Evolutionary conservation across 176 grass and related monocot species (phyloP).

Genomic region (Urochloa ruziziensis): DNA sequence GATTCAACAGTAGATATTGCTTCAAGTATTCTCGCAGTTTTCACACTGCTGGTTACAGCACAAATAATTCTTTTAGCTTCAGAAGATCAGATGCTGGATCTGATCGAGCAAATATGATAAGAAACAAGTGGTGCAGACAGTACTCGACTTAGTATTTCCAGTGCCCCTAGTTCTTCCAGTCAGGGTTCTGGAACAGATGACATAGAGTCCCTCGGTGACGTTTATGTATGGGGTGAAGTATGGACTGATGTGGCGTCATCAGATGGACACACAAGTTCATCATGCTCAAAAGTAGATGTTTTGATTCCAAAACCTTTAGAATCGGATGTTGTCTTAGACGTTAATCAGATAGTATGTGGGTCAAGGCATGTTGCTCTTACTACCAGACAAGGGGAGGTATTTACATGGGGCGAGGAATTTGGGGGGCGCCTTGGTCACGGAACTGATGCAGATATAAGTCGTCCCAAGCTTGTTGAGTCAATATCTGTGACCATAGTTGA

Average conservation of each 20-base stretch:
- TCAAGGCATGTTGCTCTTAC: conserved; percentile 78
- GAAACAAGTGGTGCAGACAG: conserved; percentile 63
- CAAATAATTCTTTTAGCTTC: conserved; percentile 48
- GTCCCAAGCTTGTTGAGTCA: conserved; percentile 82
- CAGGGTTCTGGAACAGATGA: conserved; percentile 79
- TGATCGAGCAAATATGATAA: conserved; percentile 84
- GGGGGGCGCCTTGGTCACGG: conserved; percentile 76
- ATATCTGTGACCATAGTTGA: conserved; percentile 76
- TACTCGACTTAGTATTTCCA: conserved; percentile 86
- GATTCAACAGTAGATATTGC: conserved; percentile 54
- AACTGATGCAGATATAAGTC: conserved; percentile 58
- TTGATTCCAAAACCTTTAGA: conserved; percentile 84
- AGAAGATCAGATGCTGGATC: conserved; percentile 71
- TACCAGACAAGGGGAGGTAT: conserved; percentile 89
- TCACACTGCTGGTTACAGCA: conserved; percentile 30
- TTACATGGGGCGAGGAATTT: conserved; percentile 90
- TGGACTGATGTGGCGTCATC: conserved; percentile 61
- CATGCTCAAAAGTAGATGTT: conserved; percentile 61
- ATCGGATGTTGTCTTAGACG: conserved; percentile 93
- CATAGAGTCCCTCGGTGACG: conserved; percentile 92
- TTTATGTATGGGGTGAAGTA: conserved; percentile 96
- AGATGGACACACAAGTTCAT: conserved; percentile 44
- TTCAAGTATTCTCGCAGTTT: conserved; percentile 54
- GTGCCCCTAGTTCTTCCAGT: conserved; percentile 75
- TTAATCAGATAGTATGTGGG: conserved; percentile 80